Evolutionary conservation across 805 yeast species (phyloP).

Genomic region (Candida coleopterorum): DNA sequence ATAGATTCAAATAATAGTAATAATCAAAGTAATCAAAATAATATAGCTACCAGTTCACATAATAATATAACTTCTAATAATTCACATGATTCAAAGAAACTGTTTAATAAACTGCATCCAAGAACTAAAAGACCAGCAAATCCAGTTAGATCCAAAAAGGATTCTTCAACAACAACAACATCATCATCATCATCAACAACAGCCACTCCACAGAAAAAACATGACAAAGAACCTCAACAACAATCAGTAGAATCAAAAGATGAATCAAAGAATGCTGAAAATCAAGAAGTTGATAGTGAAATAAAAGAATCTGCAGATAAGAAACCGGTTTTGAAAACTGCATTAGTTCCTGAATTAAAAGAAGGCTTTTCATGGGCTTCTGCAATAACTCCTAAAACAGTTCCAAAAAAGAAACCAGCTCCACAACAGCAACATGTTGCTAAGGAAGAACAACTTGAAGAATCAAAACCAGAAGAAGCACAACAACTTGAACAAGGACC

Average conservation of each 20-base stretch:
- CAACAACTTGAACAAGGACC: constrained; percentile 1
- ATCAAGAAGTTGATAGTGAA: no score
- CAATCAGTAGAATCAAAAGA: constrained; percentile 10
- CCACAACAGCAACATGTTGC: constrained; percentile 10
- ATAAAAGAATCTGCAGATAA: constrained; percentile 14
- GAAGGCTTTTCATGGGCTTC: constrained; percentile 62
- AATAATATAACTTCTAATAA: constrained; percentile 11
- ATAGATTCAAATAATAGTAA: constrained; percentile 9
- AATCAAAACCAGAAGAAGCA: no score
- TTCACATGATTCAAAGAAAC: constrained; percentile 8
- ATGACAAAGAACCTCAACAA: no score
- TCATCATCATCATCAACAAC: constrained; percentile 38
- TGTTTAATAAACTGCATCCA: background rate
- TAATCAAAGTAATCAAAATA: constrained; percentile 14
- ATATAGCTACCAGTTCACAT: no score
- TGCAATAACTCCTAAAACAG: constrained; percentile 47
- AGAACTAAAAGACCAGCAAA: background rate
- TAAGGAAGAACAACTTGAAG: constrained; percentile 14
- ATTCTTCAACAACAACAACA: no score
- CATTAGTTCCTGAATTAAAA: constrained; percentile 46
- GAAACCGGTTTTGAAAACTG: constrained; percentile 24
- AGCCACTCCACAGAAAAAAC: no score
- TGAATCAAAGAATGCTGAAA: constrained; percentile 13
- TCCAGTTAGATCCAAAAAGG: constrained; percentile 34
- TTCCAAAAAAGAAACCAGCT: constrained; percentile 38